These are phyloP conservation scores for Solanum appendiculatum DNA, from an alignment of 257 asterid species.

Conservation along the genomic window DNA sequence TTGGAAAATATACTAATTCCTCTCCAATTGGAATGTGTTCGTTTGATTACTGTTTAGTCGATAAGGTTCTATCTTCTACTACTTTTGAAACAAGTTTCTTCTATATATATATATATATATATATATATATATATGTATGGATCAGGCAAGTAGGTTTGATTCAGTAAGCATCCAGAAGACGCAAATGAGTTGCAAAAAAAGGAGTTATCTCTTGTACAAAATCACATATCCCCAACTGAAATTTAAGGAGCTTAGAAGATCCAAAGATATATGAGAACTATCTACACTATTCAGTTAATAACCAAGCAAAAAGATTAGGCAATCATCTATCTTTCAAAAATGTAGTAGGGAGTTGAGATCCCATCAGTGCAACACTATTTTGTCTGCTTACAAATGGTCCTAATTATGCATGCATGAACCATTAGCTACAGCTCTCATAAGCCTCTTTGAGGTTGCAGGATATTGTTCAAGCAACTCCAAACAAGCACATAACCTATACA, in stretches of 20 bases:
- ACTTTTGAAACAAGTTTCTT: neutral
- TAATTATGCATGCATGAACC: neutral
- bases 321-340: neutral
- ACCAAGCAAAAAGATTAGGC: neutral
- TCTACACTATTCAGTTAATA: neutral
- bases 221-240: neutral
- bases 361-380: neutral
- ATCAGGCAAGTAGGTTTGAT: neutral
- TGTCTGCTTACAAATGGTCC: neutral
- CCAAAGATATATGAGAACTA: neutral
- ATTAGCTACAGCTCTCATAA: neutral
- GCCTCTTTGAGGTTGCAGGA: neutral
- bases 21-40: neutral
- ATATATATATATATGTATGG: neutral
- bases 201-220: neutral
- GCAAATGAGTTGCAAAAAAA: neutral
- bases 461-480: neutral
- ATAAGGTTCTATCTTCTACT: neutral
- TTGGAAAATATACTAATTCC: neutral
- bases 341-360: neutral
- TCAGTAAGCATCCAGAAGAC: neutral
- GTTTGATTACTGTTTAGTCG: neutral
- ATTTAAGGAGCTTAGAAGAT: neutral
- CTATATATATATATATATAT: neutral
- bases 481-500: neutral